Base-by-base conservation (phyloP, 495 filamentous ascomycete genomes). In the Lasiosphaeria hispida region DNA sequence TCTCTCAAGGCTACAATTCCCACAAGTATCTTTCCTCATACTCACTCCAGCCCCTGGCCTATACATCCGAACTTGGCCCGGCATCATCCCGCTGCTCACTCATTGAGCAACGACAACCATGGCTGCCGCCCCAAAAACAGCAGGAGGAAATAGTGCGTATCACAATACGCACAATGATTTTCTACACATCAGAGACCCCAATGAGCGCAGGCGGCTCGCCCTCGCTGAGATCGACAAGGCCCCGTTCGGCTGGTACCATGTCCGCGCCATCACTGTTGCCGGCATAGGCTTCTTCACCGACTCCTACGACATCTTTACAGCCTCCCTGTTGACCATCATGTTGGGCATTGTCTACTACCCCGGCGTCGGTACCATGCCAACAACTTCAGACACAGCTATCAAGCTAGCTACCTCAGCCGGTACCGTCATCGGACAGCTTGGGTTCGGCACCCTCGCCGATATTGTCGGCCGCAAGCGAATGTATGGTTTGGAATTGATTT, bases 391-490 rank as follows among this genome's bases (percentile, higher is more conserved):
- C 65, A 92, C 88, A 2, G 90, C 87, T 47, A 91, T 96, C 76
- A 96, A 96, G 72, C 85, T 91, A 11, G 83, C 91, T 7, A 94
- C 91, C n/a, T 92, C 87, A 9, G 87, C 83, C 56, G 91, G 92
- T 42, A 95, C 90, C 19, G 89, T 95, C 59, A 74, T 96, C 58
- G 92, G 92, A 42, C 91, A 96, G 72, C 70, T 96, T 19, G 81
- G 81, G 58, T 95, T 96, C 65, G 91, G 91, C 52, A 85, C 80
- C 70, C 75, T 93, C 10, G 91, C 90, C 18, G 91, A 96, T 77
- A 74, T 85, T 19, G 80, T 90, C 50, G 88, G 90, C 49, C 85
- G 90, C 50, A 90, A 90, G 78, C 80, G 75, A 50, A 93, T 96
- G 86, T 96, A 96, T 71, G 91, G 91, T 43, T 76, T 94, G 45